phyloP scores from a whole-genome alignment of 192 early-diverging fungal genomes.

The Coemansia sp. region DNA sequence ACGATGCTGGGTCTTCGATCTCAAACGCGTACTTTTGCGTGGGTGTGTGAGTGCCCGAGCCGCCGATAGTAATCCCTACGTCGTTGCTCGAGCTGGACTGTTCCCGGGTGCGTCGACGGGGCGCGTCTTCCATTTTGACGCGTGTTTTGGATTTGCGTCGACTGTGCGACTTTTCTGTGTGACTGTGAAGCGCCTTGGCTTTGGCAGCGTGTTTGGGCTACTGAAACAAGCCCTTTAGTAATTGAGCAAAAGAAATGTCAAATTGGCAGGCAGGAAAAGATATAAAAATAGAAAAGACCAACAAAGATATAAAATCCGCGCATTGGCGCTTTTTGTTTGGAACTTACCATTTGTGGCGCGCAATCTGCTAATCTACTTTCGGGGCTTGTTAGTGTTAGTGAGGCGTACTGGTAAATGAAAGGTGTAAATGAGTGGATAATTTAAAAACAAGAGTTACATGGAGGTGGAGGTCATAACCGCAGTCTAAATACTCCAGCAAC shows the following conservation, averaged over 20 bases:
- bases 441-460: background rate
- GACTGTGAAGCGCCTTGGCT: background rate
- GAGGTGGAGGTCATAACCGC: background rate
- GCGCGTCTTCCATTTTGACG: constrained; percentile 28
- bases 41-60: constrained; percentile 24
- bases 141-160: constrained; percentile 2
- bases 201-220: constrained; percentile 1
- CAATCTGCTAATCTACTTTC: background rate
- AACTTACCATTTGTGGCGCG: constrained; percentile 1
- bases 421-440: background rate
- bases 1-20: constrained; percentile 44
- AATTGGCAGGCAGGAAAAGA: background rate
- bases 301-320: background rate
- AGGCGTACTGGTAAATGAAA: background rate
- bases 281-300: background rate
- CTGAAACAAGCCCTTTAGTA: background rate
- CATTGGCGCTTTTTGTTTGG: background rate
- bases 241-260: constrained; percentile 3
- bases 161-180: background rate
- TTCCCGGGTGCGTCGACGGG: constrained; percentile 35
- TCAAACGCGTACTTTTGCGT: constrained; percentile 39
- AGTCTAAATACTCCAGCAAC: background rate
- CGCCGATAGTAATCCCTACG: constrained; percentile 42
- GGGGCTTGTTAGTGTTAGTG: background rate
- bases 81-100: constrained; percentile 21